Conservation (phyloP, 495 filamentous ascomycete genomes). For the Aspergillus cristatus region DNA sequence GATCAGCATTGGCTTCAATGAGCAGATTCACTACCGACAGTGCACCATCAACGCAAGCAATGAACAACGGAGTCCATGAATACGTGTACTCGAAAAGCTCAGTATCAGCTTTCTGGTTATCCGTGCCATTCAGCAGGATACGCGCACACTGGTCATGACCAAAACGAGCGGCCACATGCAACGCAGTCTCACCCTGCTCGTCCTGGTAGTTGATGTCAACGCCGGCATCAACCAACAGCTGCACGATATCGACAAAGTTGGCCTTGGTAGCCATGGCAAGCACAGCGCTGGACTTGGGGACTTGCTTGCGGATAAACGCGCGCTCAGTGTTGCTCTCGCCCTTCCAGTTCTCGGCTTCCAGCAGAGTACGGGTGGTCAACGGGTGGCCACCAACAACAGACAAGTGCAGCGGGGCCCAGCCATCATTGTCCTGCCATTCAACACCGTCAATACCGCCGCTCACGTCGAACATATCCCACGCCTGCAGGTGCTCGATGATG, state of each 20-base stretch:
- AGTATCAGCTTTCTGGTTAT: slow-evolving; percentile 60
- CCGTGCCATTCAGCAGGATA: slow-evolving; percentile 60
- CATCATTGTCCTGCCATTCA: slow-evolving; percentile 86
- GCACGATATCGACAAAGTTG: slow-evolving; percentile 73
- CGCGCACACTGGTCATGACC: slow-evolving; percentile 72
- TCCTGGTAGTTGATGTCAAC: slow-evolving; percentile 94
- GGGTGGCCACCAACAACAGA: slow-evolving; percentile 88
- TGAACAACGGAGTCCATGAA: slow-evolving; percentile 87
- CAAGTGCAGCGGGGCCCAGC: slow-evolving; percentile 83
- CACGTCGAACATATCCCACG: slow-evolving; percentile 80
- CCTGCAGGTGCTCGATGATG: slow-evolving; percentile 80
- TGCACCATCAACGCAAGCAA: slow-evolving; percentile 82
- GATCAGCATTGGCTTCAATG: slow-evolving; percentile 63
- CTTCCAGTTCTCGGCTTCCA: slow-evolving; percentile 69
- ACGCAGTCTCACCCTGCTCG: slow-evolving; percentile 81
- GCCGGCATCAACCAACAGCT: slow-evolving; percentile 78
- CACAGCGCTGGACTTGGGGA: slow-evolving; percentile 82
- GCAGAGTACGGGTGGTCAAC: slow-evolving; percentile 67
- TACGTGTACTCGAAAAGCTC: slow-evolving; percentile 78
- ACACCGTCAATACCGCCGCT: slow-evolving; percentile 75
- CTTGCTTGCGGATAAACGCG: slow-evolving; percentile 51
- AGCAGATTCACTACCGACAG: slow-evolving; percentile 66
- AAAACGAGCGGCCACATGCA: slow-evolving; percentile 87
- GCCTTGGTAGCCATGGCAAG: slow-evolving; percentile 79
- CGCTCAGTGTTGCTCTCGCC: slow-evolving; percentile 51